Evolutionary conservation across 441 rosid genomes (phyloP).

Genomic region (Erysimum cheiri): DNA sequence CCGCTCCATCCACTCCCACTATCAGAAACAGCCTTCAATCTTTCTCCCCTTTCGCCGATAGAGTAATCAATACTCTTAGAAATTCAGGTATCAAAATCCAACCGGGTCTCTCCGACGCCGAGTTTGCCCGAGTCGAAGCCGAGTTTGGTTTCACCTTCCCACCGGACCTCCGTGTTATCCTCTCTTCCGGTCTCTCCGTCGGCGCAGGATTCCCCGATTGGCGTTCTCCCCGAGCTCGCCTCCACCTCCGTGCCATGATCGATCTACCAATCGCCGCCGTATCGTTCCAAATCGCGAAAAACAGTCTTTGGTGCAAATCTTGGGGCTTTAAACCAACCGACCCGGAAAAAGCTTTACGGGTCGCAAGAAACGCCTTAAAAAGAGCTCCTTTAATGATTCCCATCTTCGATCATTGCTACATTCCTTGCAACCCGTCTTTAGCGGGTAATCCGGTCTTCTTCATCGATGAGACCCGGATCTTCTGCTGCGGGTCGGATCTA

Average conservation of each 20-base stretch:
- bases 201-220: constrained; percentile 83
- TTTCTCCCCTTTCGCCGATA: constrained; percentile 63
- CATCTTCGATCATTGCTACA: constrained; percentile 82
- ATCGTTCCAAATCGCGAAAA: constrained; percentile 77
- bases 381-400: constrained; percentile 85
- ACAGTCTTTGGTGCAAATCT: constrained; percentile 76
- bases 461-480: constrained; percentile 76
- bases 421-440: constrained; percentile 78
- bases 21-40: constrained; percentile 65
- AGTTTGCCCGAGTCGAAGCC: constrained; percentile 77
- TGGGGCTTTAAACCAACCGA: constrained; percentile 84
- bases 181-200: constrained; percentile 73
- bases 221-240: constrained; percentile 72
- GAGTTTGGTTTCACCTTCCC: constrained; percentile 85
- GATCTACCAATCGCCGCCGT: constrained; percentile 80
- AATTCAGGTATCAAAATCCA: constrained; percentile 68
- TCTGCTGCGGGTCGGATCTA: constrained; percentile 86
- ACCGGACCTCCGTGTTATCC: constrained; percentile 78
- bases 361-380: constrained; percentile 74
- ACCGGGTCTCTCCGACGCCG: constrained; percentile 72
- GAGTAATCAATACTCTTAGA: constrained; percentile 64
- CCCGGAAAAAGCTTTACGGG: constrained; percentile 75
- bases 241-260: constrained; percentile 72
- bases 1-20: constrained; percentile 58
- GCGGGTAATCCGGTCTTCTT: constrained; percentile 87